Conservation (phyloP, 331 rosid genomes). For the Saraca asoca region DNA sequence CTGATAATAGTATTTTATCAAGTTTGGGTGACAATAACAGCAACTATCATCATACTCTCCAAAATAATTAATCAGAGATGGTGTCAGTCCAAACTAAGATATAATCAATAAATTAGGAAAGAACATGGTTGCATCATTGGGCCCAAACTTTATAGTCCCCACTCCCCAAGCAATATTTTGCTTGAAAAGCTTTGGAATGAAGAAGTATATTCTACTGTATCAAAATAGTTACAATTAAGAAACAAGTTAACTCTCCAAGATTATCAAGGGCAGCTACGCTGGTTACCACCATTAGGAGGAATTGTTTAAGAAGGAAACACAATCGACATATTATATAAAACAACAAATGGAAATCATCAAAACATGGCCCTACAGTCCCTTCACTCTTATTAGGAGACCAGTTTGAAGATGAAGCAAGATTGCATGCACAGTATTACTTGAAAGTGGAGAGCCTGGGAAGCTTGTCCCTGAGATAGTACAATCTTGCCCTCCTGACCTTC, state of each 20-base stretch:
- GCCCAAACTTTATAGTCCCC: not conserved
- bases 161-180: too few species aligned
- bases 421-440: slow-evolving; percentile 52
- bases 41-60: not conserved
- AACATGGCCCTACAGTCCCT: slow-evolving; percentile 29
- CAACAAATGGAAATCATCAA: slow-evolving; percentile 33
- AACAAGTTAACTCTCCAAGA: slow-evolving; percentile 27
- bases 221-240: slow-evolving; percentile 5
- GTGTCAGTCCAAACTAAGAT: not conserved
- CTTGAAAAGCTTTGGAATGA: too few species aligned
- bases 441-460: slow-evolving; percentile 94
- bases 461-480: slow-evolving; percentile 87
- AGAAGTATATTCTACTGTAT: not conserved
- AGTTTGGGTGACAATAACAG: not conserved
- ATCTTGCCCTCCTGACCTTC: slow-evolving; percentile 87
- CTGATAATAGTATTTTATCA: not conserved
- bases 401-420: slow-evolving; percentile 30
- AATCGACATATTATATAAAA: slow-evolving; percentile 37
- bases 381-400: slow-evolving; percentile 31
- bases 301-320: slow-evolving; percentile 4
- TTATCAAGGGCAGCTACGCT: slow-evolving; percentile 22
- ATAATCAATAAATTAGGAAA: not conserved
- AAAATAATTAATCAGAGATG: not conserved
- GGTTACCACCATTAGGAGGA: slow-evolving; percentile 23
- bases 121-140: not conserved